Conservation (phyloP, 108 stramenopile species). For the Mediolabrus comicus region DNA sequence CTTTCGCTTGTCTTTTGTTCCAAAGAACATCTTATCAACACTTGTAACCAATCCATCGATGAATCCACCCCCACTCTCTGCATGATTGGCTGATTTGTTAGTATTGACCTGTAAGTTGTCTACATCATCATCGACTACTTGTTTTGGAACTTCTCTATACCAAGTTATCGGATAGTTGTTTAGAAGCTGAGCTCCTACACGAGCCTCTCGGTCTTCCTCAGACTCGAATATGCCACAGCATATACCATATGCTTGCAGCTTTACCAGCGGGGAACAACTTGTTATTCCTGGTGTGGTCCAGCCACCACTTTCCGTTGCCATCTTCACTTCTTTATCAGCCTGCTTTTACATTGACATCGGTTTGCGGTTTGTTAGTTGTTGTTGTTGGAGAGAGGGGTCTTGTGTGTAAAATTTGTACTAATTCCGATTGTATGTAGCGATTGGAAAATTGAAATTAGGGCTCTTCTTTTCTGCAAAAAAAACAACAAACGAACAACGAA, state of each 20-base stretch:
- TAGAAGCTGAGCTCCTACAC: conserved; percentile 1
- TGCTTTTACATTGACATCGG: no score
- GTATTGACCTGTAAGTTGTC: not conserved
- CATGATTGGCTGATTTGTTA: not conserved
- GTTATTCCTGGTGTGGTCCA: not conserved
- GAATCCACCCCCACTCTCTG: not conserved
- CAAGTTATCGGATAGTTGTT: conserved; percentile 32
- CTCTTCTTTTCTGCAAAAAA: no score
- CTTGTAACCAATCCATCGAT: conserved; percentile 19
- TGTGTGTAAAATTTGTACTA: no score
- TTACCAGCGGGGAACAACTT: conserved; percentile 21
- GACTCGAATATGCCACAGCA: conserved; percentile 40
- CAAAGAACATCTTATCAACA: conserved; percentile 15
- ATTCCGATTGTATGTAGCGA: no score
- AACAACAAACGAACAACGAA: no score
- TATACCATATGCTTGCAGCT: conserved; percentile 18
- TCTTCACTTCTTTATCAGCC: no score
- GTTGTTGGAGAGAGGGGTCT: no score
- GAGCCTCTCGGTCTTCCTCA: conserved; percentile 20
- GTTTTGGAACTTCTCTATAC: conserved; percentile 37
- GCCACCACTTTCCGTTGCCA: no score
- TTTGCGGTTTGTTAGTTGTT: no score
- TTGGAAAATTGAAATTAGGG: no score
- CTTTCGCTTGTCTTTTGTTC: not conserved
- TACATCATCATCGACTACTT: not conserved